These are phyloP conservation scores for Ensete ventricosum DNA, from an alignment of 176 grass and related monocot species.

Conservation along the genomic window DNA sequence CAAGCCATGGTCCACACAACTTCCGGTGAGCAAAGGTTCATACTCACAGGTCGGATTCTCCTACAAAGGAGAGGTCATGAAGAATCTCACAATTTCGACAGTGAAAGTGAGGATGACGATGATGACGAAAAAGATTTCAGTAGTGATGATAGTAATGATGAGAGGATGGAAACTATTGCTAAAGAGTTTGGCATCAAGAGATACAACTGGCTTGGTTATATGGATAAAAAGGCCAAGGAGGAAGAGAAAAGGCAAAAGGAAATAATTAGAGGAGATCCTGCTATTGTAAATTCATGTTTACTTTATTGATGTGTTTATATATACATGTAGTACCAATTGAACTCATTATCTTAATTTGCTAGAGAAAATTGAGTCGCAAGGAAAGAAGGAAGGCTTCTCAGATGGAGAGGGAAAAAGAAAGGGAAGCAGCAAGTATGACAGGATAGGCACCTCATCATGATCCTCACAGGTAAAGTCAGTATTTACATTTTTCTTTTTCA, in stretches of 20 bases:
- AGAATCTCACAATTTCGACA: conserved; percentile 56
- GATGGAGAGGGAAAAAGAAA: conserved; percentile 77
- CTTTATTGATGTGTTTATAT: background rate
- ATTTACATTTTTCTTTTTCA: no score
- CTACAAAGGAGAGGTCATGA: conserved; percentile 61
- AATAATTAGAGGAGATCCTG: conserved; percentile 89
- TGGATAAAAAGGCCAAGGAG: conserved; percentile 93
- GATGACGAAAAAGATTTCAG: conserved; percentile 84
- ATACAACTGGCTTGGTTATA: conserved; percentile 98
- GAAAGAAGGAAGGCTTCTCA: conserved; percentile 98
- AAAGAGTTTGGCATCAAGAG: conserved; percentile 95
- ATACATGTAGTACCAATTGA: background rate
- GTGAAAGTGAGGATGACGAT: conserved; percentile 77
- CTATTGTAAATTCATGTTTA: conserved; percentile 51
- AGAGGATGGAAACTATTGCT: conserved; percentile 85
- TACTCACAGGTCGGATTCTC: conserved; percentile 97
- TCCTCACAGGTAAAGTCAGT: conserved; percentile 57
- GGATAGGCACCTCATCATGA: conserved; percentile 71
- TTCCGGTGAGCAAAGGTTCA: conserved; percentile 69
- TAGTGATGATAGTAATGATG: conserved; percentile 95
- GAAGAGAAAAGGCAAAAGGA: conserved; percentile 90
- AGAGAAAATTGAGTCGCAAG: conserved; percentile 94
- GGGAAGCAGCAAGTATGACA: conserved; percentile 48
- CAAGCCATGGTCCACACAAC: conserved; percentile 61
- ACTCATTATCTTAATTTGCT: conserved; percentile 6